Evolutionary conservation across 2,329 filamentous ascomycete genomes (phyloP).

Genomic region (Emmonsiellopsis sp.): DNA sequence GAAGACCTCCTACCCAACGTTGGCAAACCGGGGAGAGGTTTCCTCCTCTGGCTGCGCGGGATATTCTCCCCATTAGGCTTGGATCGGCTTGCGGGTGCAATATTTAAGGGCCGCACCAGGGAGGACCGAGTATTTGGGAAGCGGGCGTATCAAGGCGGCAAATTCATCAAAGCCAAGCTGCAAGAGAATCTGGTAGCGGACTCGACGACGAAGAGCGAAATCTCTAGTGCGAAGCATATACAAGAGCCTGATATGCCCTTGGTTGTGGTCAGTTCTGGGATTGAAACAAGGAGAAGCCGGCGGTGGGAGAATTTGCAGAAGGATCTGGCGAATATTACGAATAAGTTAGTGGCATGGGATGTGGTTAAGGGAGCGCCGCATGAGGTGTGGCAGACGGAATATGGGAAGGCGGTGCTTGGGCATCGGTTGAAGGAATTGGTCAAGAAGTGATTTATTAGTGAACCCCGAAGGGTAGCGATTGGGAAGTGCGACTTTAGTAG

Average conservation of each 20-base stretch:
- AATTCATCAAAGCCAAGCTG: slow-evolving; percentile 78
- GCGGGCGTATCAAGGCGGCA: slow-evolving; percentile 67
- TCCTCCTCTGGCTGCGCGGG: slow-evolving; percentile 77
- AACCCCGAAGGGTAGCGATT: background rate
- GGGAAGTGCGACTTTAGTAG: background rate
- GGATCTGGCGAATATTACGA: slow-evolving; percentile 70
- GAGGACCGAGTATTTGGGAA: slow-evolving; percentile 79
- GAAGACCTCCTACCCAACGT: slow-evolving; percentile 67
- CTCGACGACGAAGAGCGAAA: slow-evolving; percentile 74
- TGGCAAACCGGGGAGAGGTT: slow-evolving; percentile 60
- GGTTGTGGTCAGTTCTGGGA: slow-evolving; percentile 72
- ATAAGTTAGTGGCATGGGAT: slow-evolving; percentile 74
- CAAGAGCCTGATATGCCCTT: slow-evolving; percentile 67
- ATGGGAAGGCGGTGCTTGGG: slow-evolving; percentile 68
- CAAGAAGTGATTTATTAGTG: background rate
- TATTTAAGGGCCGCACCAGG: slow-evolving; percentile 71
- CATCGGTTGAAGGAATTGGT: slow-evolving; percentile 66
- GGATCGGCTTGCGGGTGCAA: slow-evolving; percentile 65
- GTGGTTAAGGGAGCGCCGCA: slow-evolving; percentile 77
- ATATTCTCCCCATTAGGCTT: slow-evolving; percentile 79
- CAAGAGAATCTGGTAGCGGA: slow-evolving; percentile 87
- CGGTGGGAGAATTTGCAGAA: slow-evolving; percentile 79
- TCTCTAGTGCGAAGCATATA: slow-evolving; percentile 67
- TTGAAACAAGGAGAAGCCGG: slow-evolving; percentile 54
- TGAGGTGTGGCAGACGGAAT: slow-evolving; percentile 68